Percentiles rank a stretch among this genome's conserved stretches.
Conservation (phyloP, 371 early-diverging fungal genomes). For the Actinomucor elegans region DNA sequence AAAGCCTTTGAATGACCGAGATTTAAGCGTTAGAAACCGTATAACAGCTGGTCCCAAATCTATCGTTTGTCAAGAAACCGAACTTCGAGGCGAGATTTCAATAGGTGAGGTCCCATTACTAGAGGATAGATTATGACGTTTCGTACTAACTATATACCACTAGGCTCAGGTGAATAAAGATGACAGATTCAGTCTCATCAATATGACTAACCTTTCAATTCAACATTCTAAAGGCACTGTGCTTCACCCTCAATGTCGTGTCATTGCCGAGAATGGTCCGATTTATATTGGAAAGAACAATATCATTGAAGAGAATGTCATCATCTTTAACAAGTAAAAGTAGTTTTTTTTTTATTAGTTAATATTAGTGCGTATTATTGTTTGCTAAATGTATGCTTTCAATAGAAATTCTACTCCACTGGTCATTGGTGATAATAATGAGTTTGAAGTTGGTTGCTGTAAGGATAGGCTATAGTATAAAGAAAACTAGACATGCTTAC, state of each 20-base stretch:
- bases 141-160: neutral
- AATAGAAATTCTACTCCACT: conserved; percentile 48
- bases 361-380: too few species aligned
- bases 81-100: conserved; percentile 59
- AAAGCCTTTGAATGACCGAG: too few species aligned
- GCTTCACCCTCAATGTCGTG: conserved; percentile 73
- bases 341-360: too few species aligned
- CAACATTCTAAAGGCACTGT: conserved; percentile 70
- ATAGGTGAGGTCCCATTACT: conserved; percentile 64
- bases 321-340: conserved; percentile 72
- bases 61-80: conserved; percentile 68
- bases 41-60: conserved; percentile 54
- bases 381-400: too few species aligned
- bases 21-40: conserved; percentile 27
- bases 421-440: conserved; percentile 75
- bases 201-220: too few species aligned
- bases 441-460: conserved; percentile 79
- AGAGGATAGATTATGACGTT: too few species aligned
- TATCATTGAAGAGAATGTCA: conserved; percentile 74
- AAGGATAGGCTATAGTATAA: too few species aligned
- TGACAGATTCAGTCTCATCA: too few species aligned
- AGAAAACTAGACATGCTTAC: neutral
- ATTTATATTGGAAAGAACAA: conserved; percentile 75
- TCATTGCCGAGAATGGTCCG: conserved; percentile 70
- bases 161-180: conserved; percentile 22